Evolutionary conservation across 2,329 filamentous ascomycete species (phyloP).

Genomic region (Ophiostoma sp.): DNA sequence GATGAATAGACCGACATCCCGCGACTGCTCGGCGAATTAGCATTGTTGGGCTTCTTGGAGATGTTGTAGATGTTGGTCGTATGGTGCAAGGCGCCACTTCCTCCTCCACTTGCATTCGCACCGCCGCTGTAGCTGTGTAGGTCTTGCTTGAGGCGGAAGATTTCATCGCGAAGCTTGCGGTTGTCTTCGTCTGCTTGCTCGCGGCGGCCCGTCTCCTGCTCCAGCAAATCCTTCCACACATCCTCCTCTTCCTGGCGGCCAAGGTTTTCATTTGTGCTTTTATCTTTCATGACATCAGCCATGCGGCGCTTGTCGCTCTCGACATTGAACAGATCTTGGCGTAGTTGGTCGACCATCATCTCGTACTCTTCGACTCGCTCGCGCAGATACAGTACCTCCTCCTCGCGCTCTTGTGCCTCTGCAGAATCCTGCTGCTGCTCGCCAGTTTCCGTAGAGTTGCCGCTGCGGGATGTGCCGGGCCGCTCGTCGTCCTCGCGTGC

Average conservation of each 20-base stretch:
- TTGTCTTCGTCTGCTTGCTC: constrained; percentile 91
- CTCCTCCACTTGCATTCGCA: constrained; percentile 24
- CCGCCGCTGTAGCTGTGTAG: constrained; percentile 35
- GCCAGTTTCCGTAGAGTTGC: constrained; percentile 52
- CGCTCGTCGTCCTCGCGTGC: constrained; percentile 61
- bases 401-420: constrained; percentile 65
- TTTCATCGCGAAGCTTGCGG: constrained; percentile 73
- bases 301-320: constrained; percentile 84
- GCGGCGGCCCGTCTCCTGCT: constrained; percentile 81
- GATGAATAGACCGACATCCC: not conserved
- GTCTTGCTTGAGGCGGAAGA: constrained; percentile 66
- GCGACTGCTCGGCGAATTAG: not conserved
- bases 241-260: constrained; percentile 62
- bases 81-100: constrained; percentile 43
- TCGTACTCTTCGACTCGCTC: constrained; percentile 83
- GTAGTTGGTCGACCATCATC: constrained; percentile 74
- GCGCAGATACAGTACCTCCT: constrained; percentile 77
- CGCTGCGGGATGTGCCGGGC: constrained; percentile 55
- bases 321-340: constrained; percentile 69
- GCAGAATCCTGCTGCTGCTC: constrained; percentile 53
- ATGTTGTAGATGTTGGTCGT: constrained; percentile 64
- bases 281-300: constrained; percentile 65
- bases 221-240: constrained; percentile 91
- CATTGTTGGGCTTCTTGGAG: constrained; percentile 50
- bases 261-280: constrained; percentile 50